phyloP scores from a whole-genome alignment of 805 yeast genomes.

The Zygoascus ofunaensis region DNA sequence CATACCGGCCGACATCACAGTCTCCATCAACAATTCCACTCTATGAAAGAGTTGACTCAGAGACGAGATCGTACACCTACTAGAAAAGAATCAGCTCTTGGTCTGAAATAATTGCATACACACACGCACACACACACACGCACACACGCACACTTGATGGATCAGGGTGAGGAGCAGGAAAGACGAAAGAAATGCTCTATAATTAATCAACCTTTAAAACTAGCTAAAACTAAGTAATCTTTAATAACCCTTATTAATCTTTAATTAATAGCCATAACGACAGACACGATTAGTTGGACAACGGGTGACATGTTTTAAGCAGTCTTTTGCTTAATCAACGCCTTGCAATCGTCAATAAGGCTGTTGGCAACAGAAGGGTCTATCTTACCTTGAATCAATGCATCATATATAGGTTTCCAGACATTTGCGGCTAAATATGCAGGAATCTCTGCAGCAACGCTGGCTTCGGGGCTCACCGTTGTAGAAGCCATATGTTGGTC shows the following conservation, averaged over 20 bases:
- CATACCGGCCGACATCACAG: not conserved
- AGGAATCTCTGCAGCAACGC: not conserved
- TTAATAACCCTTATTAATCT: too few species aligned
- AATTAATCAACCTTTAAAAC: too few species aligned
- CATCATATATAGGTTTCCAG: not conserved
- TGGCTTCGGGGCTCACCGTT: not conserved
- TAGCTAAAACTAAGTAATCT: too few species aligned
- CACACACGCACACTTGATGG: too few species aligned
- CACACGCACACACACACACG: too few species aligned
- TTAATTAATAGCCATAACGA: too few species aligned
- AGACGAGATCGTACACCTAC: not conserved
- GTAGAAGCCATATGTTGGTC: too few species aligned
- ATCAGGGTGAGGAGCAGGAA: too few species aligned
- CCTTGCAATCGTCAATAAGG: not conserved
- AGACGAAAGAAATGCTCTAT: too few species aligned
- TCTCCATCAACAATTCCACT: not conserved
- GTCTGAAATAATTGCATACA: not conserved
- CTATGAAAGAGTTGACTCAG: not conserved
- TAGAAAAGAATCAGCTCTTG: not conserved
- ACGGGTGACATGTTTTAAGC: too few species aligned
- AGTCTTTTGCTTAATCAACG: not conserved
- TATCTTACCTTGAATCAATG: not conserved
- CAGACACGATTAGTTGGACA: too few species aligned
- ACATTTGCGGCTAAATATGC: not conserved
- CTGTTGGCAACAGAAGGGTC: not conserved